phyloP scores from a whole-genome alignment of 2,329 filamentous ascomycete species.

The Purpureocillium takamizusanense region DNA sequence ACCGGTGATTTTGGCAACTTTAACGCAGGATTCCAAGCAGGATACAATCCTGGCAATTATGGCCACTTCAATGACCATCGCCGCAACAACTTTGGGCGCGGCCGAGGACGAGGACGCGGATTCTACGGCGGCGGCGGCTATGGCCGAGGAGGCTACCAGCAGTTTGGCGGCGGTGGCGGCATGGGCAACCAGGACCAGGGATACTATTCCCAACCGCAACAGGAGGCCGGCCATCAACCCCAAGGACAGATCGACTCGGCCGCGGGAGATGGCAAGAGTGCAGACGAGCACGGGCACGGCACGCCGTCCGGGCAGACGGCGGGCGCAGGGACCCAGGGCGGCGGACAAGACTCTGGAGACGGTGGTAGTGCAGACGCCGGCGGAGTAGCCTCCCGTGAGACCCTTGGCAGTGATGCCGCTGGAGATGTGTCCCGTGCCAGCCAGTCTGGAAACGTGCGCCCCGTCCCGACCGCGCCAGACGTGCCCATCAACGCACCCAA shows the following conservation, averaged over 20 bases:
- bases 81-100: conserved; percentile 56
- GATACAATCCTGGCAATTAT: conserved; percentile 78
- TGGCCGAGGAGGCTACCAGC: conserved; percentile 43
- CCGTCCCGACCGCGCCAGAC: conserved; percentile 25
- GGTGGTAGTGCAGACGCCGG: conserved; percentile 8
- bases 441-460: conserved; percentile 19
- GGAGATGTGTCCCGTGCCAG: conserved; percentile 9
- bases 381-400: conserved; percentile 18
- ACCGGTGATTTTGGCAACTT: conserved; percentile 72
- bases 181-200: conserved; percentile 24
- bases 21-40: conserved; percentile 70
- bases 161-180: conserved; percentile 24
- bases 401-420: conserved; percentile 17
- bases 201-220: conserved; percentile 21
- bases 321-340: conserved; percentile 8
- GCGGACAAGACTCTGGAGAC: conserved; percentile 2
- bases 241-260: conserved; percentile 13
- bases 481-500: conserved; percentile 69
- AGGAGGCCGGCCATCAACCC: conserved; percentile 9
- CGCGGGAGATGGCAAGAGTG: conserved; percentile 16
- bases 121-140: conserved; percentile 42
- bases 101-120: conserved; percentile 57
- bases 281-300: conserved; percentile 31
- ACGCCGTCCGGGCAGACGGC: conserved; percentile 12
- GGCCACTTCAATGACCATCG: conserved; percentile 74